Percentiles rank a stretch among this genome's conserved stretches.
Evolutionary conservation across 2,329 filamentous ascomycete genomes (phyloP).

Genomic region (Diaporthe ilicicola): DNA sequence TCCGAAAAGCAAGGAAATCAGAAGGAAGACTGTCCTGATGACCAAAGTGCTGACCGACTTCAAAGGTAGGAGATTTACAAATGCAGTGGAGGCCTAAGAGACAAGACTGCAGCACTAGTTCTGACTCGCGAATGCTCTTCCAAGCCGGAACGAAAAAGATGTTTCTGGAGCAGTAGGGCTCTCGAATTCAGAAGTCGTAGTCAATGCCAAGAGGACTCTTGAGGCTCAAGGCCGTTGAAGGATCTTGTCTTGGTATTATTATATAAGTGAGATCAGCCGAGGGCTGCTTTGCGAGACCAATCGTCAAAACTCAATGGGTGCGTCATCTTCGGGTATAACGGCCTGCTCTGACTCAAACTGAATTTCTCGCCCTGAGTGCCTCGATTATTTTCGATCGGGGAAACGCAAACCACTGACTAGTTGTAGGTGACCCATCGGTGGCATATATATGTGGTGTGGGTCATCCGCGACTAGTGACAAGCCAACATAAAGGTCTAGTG

Average conservation of each 20-base stretch:
- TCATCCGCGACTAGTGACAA: not conserved
- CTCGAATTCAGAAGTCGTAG: not conserved
- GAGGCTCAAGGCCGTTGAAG: not conserved
- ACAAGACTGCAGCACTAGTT: no score
- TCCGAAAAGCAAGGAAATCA: not conserved
- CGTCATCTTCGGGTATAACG: not conserved
- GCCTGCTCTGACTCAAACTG: not conserved
- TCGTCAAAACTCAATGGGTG: not conserved
- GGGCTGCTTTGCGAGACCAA: not conserved
- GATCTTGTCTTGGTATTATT: not conserved
- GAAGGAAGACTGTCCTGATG: not conserved
- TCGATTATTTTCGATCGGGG: not conserved
- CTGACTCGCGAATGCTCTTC: no score
- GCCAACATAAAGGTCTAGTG: not conserved
- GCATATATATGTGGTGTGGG: not conserved
- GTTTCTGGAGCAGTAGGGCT: not conserved
- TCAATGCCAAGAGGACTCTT: not conserved
- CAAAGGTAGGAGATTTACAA: no score
- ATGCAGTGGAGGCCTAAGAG: no score
- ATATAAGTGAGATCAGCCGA: not conserved
- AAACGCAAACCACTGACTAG: not conserved
- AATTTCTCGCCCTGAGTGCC: not conserved
- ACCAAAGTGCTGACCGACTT: no score
- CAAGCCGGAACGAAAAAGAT: not conserved
- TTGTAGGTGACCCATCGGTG: not conserved